Evolutionary conservation across 768 basidiomycete species (phyloP), one percentile per base, ranked within the genome.

Genomic region (Collybia nuda): DNA sequence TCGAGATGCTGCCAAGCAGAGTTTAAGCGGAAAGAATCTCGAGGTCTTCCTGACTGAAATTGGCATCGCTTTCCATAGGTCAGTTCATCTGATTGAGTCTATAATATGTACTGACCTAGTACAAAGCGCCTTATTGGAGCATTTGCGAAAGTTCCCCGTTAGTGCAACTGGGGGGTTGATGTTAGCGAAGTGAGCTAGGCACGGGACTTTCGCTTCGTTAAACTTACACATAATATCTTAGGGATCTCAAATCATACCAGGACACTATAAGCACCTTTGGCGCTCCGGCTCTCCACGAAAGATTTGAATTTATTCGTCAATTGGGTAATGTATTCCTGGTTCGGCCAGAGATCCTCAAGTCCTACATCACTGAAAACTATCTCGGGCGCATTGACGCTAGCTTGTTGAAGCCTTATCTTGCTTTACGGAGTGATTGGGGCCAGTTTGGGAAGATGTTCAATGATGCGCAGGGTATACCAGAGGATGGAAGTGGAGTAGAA

Each of bases 311-410:
- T 73, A 86, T 98, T 55, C 88, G 95, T 36, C 95, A 98, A 67
- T 84, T 99, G 4, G 97, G 96, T 57, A 96, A 98, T 62, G 80
- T 95, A 56, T 99, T 98, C 79, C 88, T 98, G 55, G 90, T 99
- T 43, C 91, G 88, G 47, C 95, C 96, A 6, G 94, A 98, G 55
- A 91, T 95, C 51, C 80, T 99, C 56, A 91, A 89, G 58, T 91
- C 94, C 3, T 98, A 97, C 72, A 93, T 98, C 66, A 90, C 88
- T 8, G 95, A 97, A 62, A 88, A 87, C 50, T 92, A 93, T 66
- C 85, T 99, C 12, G 93, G 93, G 7, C 82, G 93, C 15, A 94
- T 99, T 57, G 96, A 98, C 56, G 71, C 90, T 2, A 77, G 77
- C 15, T 78, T 98, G 12, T 80, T 99, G 35, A 86, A 88, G 53